Evolutionary conservation across 2,329 filamentous ascomycete genomes (phyloP).

Genomic region (Dothideomycetes sp.): DNA sequence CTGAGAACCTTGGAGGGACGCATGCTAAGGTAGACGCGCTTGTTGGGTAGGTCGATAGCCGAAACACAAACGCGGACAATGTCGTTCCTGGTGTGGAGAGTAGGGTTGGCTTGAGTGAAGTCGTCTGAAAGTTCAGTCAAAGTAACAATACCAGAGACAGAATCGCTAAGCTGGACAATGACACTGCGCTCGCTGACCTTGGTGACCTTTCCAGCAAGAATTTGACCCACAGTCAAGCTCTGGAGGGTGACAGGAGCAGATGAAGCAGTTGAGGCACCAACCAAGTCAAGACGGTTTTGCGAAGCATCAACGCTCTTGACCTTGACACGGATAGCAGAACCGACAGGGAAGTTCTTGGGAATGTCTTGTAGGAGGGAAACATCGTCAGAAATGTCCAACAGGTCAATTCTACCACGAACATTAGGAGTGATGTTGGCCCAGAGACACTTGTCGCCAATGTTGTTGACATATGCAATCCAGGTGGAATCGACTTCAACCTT

Average conservation of each 20-base stretch:
- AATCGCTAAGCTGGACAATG: conserved; percentile 75
- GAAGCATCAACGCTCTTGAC: conserved; percentile 65
- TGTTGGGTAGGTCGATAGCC: conserved; percentile 71
- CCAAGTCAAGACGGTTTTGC: conserved; percentile 71
- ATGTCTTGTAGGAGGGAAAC: conserved; percentile 69
- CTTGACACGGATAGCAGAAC: conserved; percentile 75
- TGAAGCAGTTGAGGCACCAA: conserved; percentile 55
- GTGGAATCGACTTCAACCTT: conserved; percentile 62
- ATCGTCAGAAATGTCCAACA: conserved; percentile 81
- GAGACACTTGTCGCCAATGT: conserved; percentile 65
- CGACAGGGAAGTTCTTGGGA: conserved; percentile 72
- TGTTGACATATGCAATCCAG: conserved; percentile 84
- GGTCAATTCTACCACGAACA: conserved; percentile 72
- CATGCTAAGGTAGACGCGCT: conserved; percentile 70
- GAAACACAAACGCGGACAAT: conserved; percentile 81
- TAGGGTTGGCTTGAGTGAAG: conserved; percentile 69
- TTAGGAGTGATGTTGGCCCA: conserved; percentile 90
- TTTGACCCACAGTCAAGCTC: conserved; percentile 66
- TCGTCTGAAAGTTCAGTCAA: conserved; percentile 80
- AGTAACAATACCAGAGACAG: conserved; percentile 68
- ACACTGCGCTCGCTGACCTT: conserved; percentile 78
- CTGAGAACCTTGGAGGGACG: conserved; percentile 83
- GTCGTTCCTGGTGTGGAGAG: conserved; percentile 71
- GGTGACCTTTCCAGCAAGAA: conserved; percentile 74
- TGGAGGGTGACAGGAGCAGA: conserved; percentile 54